Evolutionary conservation across 176 grass and related monocot species (phyloP).

Genomic region (Cymbopogon citratus): DNA sequence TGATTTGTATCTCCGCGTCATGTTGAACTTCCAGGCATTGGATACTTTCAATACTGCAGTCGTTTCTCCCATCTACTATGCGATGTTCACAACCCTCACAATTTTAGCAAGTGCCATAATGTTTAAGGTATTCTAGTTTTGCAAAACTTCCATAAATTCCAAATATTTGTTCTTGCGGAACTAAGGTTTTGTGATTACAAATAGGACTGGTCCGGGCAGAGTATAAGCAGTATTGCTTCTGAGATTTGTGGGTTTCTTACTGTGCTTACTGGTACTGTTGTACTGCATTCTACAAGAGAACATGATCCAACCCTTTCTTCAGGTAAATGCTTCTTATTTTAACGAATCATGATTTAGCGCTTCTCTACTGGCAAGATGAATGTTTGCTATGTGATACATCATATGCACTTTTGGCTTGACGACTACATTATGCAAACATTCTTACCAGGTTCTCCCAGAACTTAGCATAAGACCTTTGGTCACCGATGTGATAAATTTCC

Average conservation of each 20-base stretch:
- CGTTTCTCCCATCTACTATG: slow-evolving; percentile 95
- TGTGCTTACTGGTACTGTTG: slow-evolving; percentile 73
- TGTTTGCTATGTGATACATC: not conserved
- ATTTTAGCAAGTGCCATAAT: slow-evolving; percentile 98
- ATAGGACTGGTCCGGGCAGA: slow-evolving; percentile 97
- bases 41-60: slow-evolving; percentile 97
- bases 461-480: not conserved
- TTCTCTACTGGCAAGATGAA: not conserved
- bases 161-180: not conserved
- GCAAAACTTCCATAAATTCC: not conserved
- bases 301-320: slow-evolving; percentile 54
- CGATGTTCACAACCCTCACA: slow-evolving; percentile 95
- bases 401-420: not conserved
- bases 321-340: slow-evolving; percentile 49
- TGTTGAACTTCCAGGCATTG: slow-evolving; percentile 56
- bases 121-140: slow-evolving; percentile 62
- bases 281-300: slow-evolving; percentile 91
- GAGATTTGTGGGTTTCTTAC: slow-evolving; percentile 92
- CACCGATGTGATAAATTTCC: not conserved
- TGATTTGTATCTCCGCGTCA: not conserved
- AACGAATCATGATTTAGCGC: not conserved
- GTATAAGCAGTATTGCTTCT: slow-evolving; percentile 73
- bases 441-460: not conserved
- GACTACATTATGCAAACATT: not conserved
- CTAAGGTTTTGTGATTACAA: not conserved